Base-by-base conservation (phyloP, 2,329 filamentous ascomycete species). In the Grosmannia penicillata region DNA sequence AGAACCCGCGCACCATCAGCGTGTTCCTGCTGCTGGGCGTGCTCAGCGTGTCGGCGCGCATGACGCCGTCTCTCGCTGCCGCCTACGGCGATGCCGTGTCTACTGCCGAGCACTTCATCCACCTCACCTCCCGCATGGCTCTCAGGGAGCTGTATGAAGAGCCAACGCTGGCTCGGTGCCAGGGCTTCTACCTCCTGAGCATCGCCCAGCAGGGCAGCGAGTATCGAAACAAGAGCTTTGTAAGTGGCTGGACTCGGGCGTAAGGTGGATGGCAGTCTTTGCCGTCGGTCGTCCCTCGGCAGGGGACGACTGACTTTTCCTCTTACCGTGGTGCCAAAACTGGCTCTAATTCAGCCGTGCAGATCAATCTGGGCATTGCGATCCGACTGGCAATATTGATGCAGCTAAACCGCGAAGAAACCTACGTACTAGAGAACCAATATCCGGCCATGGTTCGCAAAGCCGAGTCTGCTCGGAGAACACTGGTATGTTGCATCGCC, bases 181-280 rank as follows among this genome's bases (percentile, higher is more conserved):
- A 75, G 50, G 70, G 63, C 1, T 75, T 75, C 43, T 74, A 73
- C 45, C 53, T 75, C 4, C 54, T 75, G 14, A 72, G 68, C 47
- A 66, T 75, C 39, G 69, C 70, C 5, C 70, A 75, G 45, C 70
- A 74, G 48, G 69, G 69, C 13, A 70, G 64, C 37, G 70, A 67
- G 0, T 55, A 66, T 44, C 65, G 61, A 29, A 68, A 70, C 36
- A 59, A 57, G 38, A 74, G 70, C 51, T 70, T 68, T 45, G 69
- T 72, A 51, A n/a, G n/a, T n/a, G n/a, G n/a, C n/a, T n/a, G n/a
- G n/a, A n/a, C n/a, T n/a, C n/a, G n/a, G n/a, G n/a, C n/a, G n/a
- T n/a, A n/a, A n/a, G n/a, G n/a, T n/a, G n/a, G n/a, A n/a, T 48
- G 68, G 56, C 19, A 17, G 7, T 23, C 30, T 42, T 26, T 19